Conservation (phyloP, 179 eudicot genomes). For the Heliamphora pulchella region DNA sequence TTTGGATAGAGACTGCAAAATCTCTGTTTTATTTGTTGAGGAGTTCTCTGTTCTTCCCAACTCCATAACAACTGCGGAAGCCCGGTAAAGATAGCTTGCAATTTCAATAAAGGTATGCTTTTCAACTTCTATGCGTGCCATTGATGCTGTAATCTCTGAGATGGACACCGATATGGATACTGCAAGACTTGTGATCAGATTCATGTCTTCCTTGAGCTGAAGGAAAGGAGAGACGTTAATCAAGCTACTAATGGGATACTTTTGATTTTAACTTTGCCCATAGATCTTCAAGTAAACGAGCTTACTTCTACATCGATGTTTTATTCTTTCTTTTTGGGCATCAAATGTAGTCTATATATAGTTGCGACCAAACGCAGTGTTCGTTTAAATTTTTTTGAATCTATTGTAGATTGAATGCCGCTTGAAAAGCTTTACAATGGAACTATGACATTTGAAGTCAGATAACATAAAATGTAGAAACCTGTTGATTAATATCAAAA, state of each 20-base stretch:
- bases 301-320: neutral
- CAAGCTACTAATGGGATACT: neutral
- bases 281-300: neutral
- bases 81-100: slow-evolving; percentile 58
- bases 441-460: neutral
- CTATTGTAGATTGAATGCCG: neutral
- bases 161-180: slow-evolving; percentile 37
- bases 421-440: neutral
- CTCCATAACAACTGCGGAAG: slow-evolving; percentile 48
- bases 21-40: slow-evolving; percentile 26
- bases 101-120: slow-evolving; percentile 39
- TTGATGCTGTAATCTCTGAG: slow-evolving; percentile 38
- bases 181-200: slow-evolving; percentile 23
- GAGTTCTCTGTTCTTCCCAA: slow-evolving; percentile 31
- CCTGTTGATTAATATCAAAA: neutral
- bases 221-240: slow-evolving; percentile 4
- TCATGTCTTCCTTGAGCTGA: slow-evolving; percentile 39
- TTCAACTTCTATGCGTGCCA: slow-evolving; percentile 31
- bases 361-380: neutral
- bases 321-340: neutral
- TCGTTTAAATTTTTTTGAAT: neutral
- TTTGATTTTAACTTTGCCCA: neutral
- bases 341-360: neutral
- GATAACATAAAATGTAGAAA: neutral
- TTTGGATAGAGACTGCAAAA: slow-evolving; percentile 39